Base-by-base conservation (phyloP, 2,329 filamentous ascomycete genomes). In the Alternaria novae-zelandiae region DNA sequence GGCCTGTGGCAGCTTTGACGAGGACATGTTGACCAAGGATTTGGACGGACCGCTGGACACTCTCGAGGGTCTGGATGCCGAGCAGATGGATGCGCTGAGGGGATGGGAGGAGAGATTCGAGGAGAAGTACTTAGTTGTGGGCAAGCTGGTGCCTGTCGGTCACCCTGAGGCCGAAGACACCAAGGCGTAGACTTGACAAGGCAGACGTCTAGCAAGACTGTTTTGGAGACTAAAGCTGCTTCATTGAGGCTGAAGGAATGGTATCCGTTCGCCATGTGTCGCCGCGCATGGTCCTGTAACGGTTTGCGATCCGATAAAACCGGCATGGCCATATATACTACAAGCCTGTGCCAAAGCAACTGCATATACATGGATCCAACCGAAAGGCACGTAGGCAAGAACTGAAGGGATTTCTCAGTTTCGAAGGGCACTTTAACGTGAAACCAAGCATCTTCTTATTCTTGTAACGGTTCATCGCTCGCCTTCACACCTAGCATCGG, bases 51-150 rank as follows among this genome's bases (percentile, higher is more conserved):
- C 93, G 47, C 83, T 97, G 66, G 94, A 97, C 78, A 88, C 86
- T 57, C 84, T 97, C 46, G 85, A 88, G 55, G 92, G 90, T 61
- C 81, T 98, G 64, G 89, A 88, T 6, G 80, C 78, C 1, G 93
- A 95, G 62, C 90, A 97, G 84, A 82, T 91, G 82, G 94, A 97
- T 79, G 92, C 94, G 54, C 83, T 97, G 80, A 85, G 87, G 73
- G 93, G 92, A 2, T 99, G 96, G 96, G 94, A 97, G 84, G 93
- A 96, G 83, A 87, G 94, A 69, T 99, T 99, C 80, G 83, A 86
- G 65, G 92, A 95, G 81, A 98, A 99, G 86, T 99, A 99, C 81
- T 83, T 97, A 23, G 89, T 98, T n/a, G 93, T 99, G 13, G 96
- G 96, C 20, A 91, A 89, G 82, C 81, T 99, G 74, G 91, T 97